Evolutionary conservation across 2,329 filamentous ascomycete species (phyloP).

Genomic region (Cladosporium austrohemisphaericum): DNA sequence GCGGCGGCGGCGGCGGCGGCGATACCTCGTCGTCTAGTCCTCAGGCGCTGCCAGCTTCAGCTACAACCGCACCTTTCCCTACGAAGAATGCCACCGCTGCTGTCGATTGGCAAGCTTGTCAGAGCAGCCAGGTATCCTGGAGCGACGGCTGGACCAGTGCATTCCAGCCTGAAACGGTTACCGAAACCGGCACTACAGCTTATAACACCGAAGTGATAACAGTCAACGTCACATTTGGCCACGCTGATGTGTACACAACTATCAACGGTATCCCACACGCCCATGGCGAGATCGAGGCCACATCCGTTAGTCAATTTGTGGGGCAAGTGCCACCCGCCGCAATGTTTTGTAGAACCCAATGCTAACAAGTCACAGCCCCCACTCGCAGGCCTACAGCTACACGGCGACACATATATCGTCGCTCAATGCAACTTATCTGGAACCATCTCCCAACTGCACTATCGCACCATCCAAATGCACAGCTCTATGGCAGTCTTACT

Average conservation of each 20-base stretch:
- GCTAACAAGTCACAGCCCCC: neutral
- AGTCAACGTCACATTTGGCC: conserved; percentile 9
- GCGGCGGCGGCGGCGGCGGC: too few species aligned
- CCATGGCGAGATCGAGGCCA: neutral
- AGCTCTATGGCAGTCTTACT: conserved; percentile 4
- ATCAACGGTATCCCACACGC: conserved; percentile 13
- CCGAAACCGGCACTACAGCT: neutral
- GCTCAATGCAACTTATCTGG: neutral
- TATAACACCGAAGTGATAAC: neutral
- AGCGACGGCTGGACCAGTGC: conserved; percentile 7
- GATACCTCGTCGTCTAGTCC: neutral
- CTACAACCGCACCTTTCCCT: neutral
- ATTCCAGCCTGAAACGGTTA: conserved; percentile 1
- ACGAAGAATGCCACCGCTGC: neutral
- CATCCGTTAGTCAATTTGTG: conserved; percentile 5
- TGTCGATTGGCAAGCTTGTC: conserved; percentile 7
- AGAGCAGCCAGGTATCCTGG: conserved; percentile 11
- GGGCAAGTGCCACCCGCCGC: conserved; percentile 2
- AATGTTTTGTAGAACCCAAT: too few species aligned
- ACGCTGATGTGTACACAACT: conserved; percentile 12
- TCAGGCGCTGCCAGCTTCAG: neutral
- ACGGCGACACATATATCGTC: neutral
- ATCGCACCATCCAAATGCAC: conserved; percentile 8
- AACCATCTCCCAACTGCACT: conserved; percentile 4
- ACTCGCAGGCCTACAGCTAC: neutral